Conservation (phyloP, 148 eudicot species). For the Rhododendron williamsianum region DNA sequence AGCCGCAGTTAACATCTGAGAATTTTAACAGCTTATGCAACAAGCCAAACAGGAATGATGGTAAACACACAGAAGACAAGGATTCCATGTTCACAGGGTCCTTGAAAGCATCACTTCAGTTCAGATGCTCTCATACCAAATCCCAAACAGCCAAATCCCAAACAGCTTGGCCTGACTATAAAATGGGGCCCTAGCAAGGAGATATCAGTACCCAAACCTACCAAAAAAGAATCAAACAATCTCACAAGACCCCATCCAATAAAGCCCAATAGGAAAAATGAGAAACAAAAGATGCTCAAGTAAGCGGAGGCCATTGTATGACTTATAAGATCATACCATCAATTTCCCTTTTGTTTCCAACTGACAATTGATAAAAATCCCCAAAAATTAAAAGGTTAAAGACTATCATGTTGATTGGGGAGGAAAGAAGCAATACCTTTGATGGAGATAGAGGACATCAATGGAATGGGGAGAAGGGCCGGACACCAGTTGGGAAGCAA, state of each 20-base stretch:
- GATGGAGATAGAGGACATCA: slow-evolving; percentile 51
- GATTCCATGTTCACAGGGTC: neutral
- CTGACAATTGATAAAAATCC: neutral
- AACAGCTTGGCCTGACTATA: neutral
- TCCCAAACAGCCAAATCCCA: neutral
- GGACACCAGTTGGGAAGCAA: slow-evolving; percentile 3
- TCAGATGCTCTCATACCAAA: neutral
- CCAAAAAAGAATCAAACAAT: neutral
- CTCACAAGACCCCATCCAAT: neutral
- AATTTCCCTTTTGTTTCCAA: neutral
- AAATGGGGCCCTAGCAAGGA: neutral
- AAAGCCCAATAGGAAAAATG: neutral
- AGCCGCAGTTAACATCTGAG: neutral
- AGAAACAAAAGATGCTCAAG: neutral
- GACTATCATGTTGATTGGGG: neutral
- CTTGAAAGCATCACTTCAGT: neutral
- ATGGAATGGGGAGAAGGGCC: slow-evolving; percentile 35
- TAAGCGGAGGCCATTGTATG: neutral
- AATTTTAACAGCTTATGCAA: neutral
- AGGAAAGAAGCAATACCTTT: slow-evolving; percentile 38
- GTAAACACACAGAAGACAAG: neutral
- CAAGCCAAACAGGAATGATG: neutral
- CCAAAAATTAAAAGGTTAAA: neutral
- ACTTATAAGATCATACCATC: neutral
- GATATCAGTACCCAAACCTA: neutral